phyloP scores from a whole-genome alignment of 176 grass and related monocot genomes.

The Dactylis glomerata region DNA sequence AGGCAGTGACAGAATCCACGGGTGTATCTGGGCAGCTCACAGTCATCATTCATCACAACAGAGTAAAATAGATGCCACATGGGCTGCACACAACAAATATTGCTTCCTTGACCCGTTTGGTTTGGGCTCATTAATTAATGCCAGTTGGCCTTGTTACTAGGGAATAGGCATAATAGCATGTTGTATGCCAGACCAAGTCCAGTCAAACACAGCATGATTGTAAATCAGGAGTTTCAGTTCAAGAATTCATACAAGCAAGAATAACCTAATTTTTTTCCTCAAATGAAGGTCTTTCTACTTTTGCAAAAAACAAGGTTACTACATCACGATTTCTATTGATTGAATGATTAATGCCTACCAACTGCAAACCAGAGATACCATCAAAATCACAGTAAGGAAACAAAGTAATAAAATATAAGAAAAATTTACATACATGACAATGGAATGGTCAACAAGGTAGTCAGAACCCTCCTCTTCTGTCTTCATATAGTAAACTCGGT shows the following conservation, averaged over 20 bases:
- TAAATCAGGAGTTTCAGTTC: background rate
- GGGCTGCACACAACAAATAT: slow-evolving; percentile 13
- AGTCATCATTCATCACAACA: background rate
- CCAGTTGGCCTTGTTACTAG: background rate
- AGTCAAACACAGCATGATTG: background rate
- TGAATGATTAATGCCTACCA: background rate
- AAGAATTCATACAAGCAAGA: background rate
- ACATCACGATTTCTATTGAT: background rate
- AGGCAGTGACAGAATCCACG: background rate
- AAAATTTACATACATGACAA: slow-evolving; percentile 72
- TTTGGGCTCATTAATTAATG: background rate
- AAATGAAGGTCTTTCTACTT: background rate
- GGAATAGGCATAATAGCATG: background rate
- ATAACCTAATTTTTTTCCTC: background rate
- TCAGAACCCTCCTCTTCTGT: slow-evolving; percentile 86
- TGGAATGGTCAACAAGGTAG: slow-evolving; percentile 96
- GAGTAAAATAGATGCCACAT: slow-evolving; percentile 9
- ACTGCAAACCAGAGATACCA: background rate
- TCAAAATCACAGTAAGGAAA: background rate
- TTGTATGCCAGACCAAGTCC: background rate
- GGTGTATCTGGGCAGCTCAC: background rate
- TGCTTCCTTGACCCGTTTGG: background rate
- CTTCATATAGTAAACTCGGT: slow-evolving; percentile 94
- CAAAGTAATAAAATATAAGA: background rate
- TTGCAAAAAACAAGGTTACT: background rate